Evolutionary conservation across 2,329 filamentous ascomycete genomes (phyloP), one percentile per base, ranked within the genome.

Genomic region (Akanthomyces lecanii): DNA sequence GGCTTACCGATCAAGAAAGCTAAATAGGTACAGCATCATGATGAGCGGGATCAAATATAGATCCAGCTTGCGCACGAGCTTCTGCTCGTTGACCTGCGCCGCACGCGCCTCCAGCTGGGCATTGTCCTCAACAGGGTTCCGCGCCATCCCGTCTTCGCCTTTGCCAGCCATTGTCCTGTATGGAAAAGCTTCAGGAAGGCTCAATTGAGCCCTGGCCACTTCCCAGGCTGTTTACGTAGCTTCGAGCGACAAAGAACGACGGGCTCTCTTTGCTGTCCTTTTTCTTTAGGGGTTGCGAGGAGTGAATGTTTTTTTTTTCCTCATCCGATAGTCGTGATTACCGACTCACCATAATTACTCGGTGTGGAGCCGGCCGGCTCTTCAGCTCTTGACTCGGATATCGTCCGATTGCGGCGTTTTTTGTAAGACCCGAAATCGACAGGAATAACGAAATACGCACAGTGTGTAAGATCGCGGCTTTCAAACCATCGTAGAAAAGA

Each of bases 11-110:
- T 92, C 90, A 10, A 93, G 76, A 71, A 92, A 93, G 67, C 86
- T 89, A 67, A 92, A 86, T 16, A 92, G 79, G 71, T 94, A 94
- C 18, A 90, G 74, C 7, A 84, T 72, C 84, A 89, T 89, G 8
- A 90, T 78, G 23, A 90, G 77, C 2, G 88, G 88, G 16, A 91
- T 81, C 30, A 91, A 79, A 69, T 83, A 79, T 16, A 79, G 65
- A 71, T 91, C 89, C 38, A 91, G 74, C 73, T 89, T 90, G 62
- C 84, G 79, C 50, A 90, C 77, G 25, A 91, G 77, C 66, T 79
- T 81, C 67, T 77, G 79, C 74, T 90, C 79, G n/a, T 73, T 67
- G 4, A 68, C 65, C 33, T 56, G 64, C 30, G 67, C 64, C 18
- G 69, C 68, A 33, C 67, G 66, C 54, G 61, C 23, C 54, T 63